A percentile compares a stretch with the other conserved stretches of the same genome.
These are phyloP conservation scores for Heimioporus punctisporus DNA, from an alignment of 1,284 basidiomycete genomes.

Conservation along the genomic window DNA sequence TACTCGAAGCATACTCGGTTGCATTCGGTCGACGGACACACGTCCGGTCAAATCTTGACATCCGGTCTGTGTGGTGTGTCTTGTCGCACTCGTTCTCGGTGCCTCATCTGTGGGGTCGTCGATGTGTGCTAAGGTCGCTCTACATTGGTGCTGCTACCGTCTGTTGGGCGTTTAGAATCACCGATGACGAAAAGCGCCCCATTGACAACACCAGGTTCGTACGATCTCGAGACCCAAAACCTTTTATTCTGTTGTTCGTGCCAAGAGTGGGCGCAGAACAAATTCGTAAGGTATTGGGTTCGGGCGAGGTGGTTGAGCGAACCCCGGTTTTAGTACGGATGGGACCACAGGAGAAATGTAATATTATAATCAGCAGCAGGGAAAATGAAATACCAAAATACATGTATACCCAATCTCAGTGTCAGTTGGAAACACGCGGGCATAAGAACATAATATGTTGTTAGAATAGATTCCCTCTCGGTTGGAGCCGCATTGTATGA, in stretches of 20 bases:
- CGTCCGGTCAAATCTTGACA: conserved; percentile 61
- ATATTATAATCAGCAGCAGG: too few relatives aligned
- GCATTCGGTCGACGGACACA: conserved; percentile 66
- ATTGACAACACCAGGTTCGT: conserved; percentile 62
- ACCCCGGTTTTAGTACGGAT: too few relatives aligned
- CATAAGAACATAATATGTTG: too few relatives aligned
- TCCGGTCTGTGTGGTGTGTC: conserved; percentile 12
- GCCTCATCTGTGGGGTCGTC: too few relatives aligned
- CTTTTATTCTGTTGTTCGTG: conserved; percentile 54
- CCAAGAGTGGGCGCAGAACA: conserved; percentile 31
- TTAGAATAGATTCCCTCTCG: too few relatives aligned
- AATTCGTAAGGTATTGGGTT: conserved; percentile 10
- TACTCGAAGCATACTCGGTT: conserved; percentile 56
- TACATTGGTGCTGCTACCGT: conserved; percentile 59
- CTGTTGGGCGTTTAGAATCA: conserved; percentile 61
- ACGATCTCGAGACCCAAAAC: conserved; percentile 55
- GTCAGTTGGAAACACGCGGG: too few relatives aligned
- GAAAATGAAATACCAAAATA: too few relatives aligned
- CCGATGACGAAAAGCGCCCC: conserved; percentile 45
- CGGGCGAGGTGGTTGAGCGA: not conserved
- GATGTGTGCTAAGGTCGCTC: conserved; percentile 45
- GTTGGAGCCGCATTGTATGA: too few relatives aligned
- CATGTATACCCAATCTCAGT: too few relatives aligned
- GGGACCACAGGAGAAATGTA: too few relatives aligned
- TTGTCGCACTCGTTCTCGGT: too few relatives aligned